Percentiles rank a stretch among this genome's conserved stretches.
These are phyloP conservation scores for Trypanosomatidae sp. DNA, from an alignment of 208 protist species.

Conservation along the genomic window DNA sequence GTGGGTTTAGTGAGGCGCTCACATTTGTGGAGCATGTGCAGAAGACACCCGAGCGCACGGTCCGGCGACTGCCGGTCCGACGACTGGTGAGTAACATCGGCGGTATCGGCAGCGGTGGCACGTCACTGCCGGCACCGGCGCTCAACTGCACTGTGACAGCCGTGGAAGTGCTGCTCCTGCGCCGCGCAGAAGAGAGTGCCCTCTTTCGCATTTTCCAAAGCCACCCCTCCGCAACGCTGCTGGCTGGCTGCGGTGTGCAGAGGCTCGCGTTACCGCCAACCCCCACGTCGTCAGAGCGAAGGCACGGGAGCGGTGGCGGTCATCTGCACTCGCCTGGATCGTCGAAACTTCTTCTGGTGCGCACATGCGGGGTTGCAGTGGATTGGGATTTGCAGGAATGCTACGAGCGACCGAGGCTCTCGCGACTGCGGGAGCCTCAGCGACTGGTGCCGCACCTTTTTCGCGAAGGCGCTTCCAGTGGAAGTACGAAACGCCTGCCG, in stretches of 20 bases:
- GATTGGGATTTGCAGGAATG: conserved; percentile 53
- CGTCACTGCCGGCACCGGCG: neutral
- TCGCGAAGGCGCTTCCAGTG: neutral
- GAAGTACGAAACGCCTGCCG: conserved; percentile 2
- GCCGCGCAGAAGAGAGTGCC: conserved; percentile 60
- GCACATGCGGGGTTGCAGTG: conserved; percentile 40
- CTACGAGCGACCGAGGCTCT: conserved; percentile 31
- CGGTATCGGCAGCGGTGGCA: neutral
- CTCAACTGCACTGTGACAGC: neutral
- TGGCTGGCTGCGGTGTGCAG: conserved; percentile 56
- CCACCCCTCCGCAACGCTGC: conserved; percentile 38
- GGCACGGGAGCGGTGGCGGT: neutral
- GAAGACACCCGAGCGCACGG: conserved; percentile 14
- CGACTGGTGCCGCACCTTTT: conserved; percentile 1
- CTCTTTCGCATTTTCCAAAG: conserved; percentile 64
- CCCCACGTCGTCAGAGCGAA: conserved; percentile 10
- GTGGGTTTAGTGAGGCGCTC: conserved; percentile 16
- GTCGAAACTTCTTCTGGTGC: conserved; percentile 35
- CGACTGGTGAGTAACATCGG: neutral
- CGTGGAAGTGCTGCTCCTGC: conserved; percentile 34
- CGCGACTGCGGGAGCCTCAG: conserved; percentile 9
- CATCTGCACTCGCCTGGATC: neutral
- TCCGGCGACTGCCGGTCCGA: conserved; percentile 25
- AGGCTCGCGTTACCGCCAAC: conserved; percentile 38
- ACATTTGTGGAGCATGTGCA: conserved; percentile 28